Base-by-base conservation (phyloP, 192 early-diverging fungal genomes). In the Backusella westeae region DNA sequence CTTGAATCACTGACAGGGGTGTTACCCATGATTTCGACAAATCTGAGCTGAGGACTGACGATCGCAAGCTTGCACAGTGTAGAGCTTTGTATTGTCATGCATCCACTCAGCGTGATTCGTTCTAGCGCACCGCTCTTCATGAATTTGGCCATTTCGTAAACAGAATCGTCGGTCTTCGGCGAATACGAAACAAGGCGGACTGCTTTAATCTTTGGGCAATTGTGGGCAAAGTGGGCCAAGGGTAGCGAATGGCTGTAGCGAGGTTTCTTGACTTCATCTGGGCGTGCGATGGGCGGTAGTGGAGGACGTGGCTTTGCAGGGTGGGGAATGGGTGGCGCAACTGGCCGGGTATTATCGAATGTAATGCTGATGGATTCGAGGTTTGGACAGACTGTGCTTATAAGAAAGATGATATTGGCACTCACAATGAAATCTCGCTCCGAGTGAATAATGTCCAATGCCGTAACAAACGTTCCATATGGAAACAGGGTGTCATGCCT, bases 111-210 rank as follows among this genome's bases (percentile, higher is more conserved):
- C 2, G 53, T 68, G 6, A 81, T 21, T 5, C 52, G 41, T 14
- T 75, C 74, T 9, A 81, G 36, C 4, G 63, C 29, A 8, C 75
- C 75, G 23, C 53, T 67, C 46, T 42, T 74, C 15, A 81, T 59
- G 44, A 74, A 77, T 26, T 81, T 81, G 0, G 80, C 80, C 68
- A 81, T 69, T 73, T 81, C 80, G 68, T 81, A 81, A 23, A 81
- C 68, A 34, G 80, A 72, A 26, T 81, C 80, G n/a, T 81, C 80
- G 10, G 71, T 77, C 65, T 77, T 81, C 17, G 80, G 80, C 2
- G 42, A 68, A 52, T 81, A 81, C 6, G 76, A 74, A 32, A 71
- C 69, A 38, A 81, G 53, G 44, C 69, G 75, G 34, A 81, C 59
- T 0, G 71, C 69, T 38, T 74, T 72, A 9, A 81, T 66, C 9